These are phyloP conservation scores for Epithele typhae DNA, from an alignment of 768 basidiomycete species.

Conservation along the genomic window DNA sequence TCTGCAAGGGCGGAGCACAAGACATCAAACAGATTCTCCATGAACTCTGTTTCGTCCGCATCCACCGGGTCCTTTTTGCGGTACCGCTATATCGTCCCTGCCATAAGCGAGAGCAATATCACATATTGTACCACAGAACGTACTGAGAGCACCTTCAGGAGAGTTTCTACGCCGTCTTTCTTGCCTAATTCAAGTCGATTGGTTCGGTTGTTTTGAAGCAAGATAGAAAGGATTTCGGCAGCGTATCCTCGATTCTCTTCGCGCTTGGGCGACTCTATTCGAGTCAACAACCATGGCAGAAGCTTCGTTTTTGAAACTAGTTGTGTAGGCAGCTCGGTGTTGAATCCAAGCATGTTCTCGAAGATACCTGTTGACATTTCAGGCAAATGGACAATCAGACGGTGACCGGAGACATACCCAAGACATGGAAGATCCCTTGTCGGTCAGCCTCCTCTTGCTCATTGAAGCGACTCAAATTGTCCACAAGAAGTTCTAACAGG, in stretches of 20 bases:
- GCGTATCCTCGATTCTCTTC: slow-evolving; percentile 94
- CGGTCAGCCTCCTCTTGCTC: slow-evolving; percentile 88
- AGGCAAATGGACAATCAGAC: not conserved
- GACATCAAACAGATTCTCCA: slow-evolving; percentile 94
- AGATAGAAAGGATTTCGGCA: slow-evolving; percentile 88
- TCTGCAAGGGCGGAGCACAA: slow-evolving; percentile 85
- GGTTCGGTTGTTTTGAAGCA: slow-evolving; percentile 68
- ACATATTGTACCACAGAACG: slow-evolving; percentile 27
- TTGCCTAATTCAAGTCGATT: slow-evolving; percentile 70
- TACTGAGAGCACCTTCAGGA: slow-evolving; percentile 79
- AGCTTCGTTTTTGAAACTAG: slow-evolving; percentile 75
- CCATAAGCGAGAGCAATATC: no score
- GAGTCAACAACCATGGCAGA: slow-evolving; percentile 72
- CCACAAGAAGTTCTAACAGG: slow-evolving; percentile 82
- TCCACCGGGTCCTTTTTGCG: slow-evolving; percentile 80
- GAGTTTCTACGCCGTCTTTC: slow-evolving; percentile 71
- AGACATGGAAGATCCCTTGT: slow-evolving; percentile 88
- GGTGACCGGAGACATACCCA: slow-evolving; percentile 46
- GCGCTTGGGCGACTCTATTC: slow-evolving; percentile 67
- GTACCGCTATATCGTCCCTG: slow-evolving; percentile 58
- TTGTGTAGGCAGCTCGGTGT: slow-evolving; percentile 65
- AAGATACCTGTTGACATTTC: slow-evolving; percentile 69
- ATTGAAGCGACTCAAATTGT: slow-evolving; percentile 85
- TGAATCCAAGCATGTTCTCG: slow-evolving; percentile 88
- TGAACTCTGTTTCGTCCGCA: slow-evolving; percentile 91